Evolutionary conservation across 768 basidiomycete species (phyloP), one percentile per base, ranked within the genome.

Genomic region (Suillus subluteus): DNA sequence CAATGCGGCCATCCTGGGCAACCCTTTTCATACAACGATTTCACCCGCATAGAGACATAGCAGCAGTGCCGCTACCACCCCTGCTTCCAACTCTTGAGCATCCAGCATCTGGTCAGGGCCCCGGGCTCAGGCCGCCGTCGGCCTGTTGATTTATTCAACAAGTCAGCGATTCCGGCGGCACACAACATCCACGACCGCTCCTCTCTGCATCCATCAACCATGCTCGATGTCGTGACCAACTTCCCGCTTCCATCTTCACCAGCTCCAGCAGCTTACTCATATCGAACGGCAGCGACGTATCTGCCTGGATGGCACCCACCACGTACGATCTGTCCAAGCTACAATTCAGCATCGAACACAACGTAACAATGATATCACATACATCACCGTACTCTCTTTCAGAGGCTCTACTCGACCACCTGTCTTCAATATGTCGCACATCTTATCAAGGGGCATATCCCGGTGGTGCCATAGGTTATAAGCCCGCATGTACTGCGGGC

Each of bases 361-460:
- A 32, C 44, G 3, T 6, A 37, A 54, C 35, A 35, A 1, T 37
- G 5, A 21, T 15, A 7, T 37, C 55, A 73, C 81, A 69, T 58
- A 85, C 82, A 86, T 84, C 50, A 85, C 84, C 2, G 84, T 83
- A 56, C 80, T 78, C 62, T 80, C 77, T 55, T 80, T 80, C 50
- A 86, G 76, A 21, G 84, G 84, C 63, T 82, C 79, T 35, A 77
- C 70, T 62, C 70, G 68, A 15, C 40, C 61, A 12, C 69, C 73
- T 16, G 69, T 77, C 62, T 80, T 72, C 59, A 85, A 75, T 32
- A 65, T 65, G 38, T 77, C 75, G 55, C 84, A 82, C 66, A 85
- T 84, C 43, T 76, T 74, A 18, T 73, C 68, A 12, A 85, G 76
- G 0, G 78, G 66, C 73, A 76, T 75, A 61, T 72, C 69, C 58